A percentile compares a stretch with the other conserved stretches of the same genome.
Evolutionary conservation across 441 rosid species (phyloP).

Genomic region (Erodium chrysanthum): DNA sequence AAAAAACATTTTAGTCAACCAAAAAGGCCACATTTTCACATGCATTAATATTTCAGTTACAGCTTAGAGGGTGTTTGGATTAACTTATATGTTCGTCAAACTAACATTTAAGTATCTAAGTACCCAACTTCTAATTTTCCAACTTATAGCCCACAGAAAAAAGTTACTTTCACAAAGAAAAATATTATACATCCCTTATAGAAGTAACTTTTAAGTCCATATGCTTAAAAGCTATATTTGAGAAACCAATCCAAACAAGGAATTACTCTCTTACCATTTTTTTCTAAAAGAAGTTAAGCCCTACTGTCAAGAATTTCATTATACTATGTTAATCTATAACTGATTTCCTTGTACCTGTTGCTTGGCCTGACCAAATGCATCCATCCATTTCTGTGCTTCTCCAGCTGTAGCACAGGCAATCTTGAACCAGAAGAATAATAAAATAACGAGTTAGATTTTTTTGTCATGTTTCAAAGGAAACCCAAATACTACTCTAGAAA

Average conservation of each 20-base stretch:
- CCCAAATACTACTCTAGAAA: not conserved
- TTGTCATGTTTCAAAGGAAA: not conserved
- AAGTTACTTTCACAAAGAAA: not conserved
- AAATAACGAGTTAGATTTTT: slow-evolving; percentile 10
- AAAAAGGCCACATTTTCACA: too few species aligned
- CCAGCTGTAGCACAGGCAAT: slow-evolving; percentile 90
- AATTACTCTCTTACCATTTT: not conserved
- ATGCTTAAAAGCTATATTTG: not conserved
- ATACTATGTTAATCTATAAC: slow-evolving; percentile 3
- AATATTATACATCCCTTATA: not conserved
- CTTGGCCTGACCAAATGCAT: slow-evolving; percentile 90
- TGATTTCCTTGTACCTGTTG: slow-evolving; percentile 53
- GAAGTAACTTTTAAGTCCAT: not conserved
- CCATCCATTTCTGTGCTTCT: slow-evolving; percentile 80
- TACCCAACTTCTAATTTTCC: not conserved
- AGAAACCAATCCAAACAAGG: not conserved
- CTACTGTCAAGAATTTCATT: not conserved
- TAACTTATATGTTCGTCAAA: too few species aligned
- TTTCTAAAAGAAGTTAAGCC: not conserved
- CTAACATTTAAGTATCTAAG: too few species aligned
- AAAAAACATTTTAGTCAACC: too few species aligned
- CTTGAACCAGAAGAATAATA: slow-evolving; percentile 31
- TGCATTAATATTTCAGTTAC: too few species aligned
- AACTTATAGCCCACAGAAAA: not conserved
- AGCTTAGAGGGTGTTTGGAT: too few species aligned